These are phyloP conservation scores for Daldinia concentrica DNA, from an alignment of 495 filamentous ascomycete species.

Conservation along the genomic window DNA sequence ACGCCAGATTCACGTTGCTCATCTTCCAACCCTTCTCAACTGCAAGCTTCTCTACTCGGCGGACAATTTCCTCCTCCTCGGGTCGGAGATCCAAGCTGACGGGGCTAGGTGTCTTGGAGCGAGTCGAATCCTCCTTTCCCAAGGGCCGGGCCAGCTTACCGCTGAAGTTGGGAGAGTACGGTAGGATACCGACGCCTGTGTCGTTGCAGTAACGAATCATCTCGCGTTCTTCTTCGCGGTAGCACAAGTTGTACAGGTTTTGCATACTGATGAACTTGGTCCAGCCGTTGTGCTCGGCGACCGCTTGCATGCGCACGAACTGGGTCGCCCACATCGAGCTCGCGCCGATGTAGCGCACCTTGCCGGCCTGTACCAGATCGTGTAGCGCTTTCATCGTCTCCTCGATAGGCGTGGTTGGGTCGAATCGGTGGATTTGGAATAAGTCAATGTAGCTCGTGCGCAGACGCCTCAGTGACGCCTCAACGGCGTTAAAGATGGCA, in stretches of 20 bases:
- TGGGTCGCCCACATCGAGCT: constrained; percentile 62
- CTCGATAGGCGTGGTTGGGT: constrained; percentile 59
- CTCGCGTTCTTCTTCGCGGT: constrained; percentile 80
- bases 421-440: constrained; percentile 74
- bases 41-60: constrained; percentile 67
- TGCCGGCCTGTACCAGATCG: constrained; percentile 67
- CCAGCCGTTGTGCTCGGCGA: constrained; percentile 71
- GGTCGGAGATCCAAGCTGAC: constrained; percentile 32
- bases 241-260: constrained; percentile 75
- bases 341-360: constrained; percentile 71
- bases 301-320: constrained; percentile 70
- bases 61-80: constrained; percentile 54
- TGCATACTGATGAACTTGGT: constrained; percentile 82
- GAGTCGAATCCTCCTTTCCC: constrained; percentile 24
- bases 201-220: constrained; percentile 77
- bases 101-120: constrained; percentile 23
- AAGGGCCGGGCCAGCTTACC: constrained; percentile 62
- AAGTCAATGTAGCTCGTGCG: constrained; percentile 72
- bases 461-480: constrained; percentile 67
- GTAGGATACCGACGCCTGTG: constrained; percentile 75
- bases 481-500: constrained; percentile 72
- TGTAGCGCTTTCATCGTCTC: constrained; percentile 75
- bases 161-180: constrained; percentile 69
- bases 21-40: constrained; percentile 67
- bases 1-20: constrained; percentile 68